Base-by-base conservation (phyloP, 2,329 filamentous ascomycete genomes). In the Ophiostoma novo-ulmi region DNA sequence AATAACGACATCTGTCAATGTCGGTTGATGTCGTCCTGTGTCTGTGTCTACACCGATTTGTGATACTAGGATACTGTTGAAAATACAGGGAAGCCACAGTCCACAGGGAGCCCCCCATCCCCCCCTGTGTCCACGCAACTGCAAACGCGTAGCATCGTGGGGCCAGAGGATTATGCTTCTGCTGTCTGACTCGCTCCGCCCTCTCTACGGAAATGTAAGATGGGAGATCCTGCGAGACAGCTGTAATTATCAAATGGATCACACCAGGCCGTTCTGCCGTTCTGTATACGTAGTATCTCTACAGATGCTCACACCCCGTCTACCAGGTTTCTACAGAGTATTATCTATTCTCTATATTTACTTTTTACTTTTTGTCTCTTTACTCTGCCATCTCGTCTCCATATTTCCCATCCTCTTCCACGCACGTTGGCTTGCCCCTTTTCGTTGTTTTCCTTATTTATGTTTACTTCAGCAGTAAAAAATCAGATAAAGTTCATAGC, bases 41-140 rank as follows among this genome's bases (percentile, higher is more conserved):
- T 13, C 44, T 48, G 39, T 44, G 39, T 44, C 39, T 48, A n/a
- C n/a, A 26, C 5, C 22, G 5, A 20, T 48, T 11, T n/a, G 17
- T 48, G 17, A 48, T 48, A 48, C 44, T 48, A 48, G 44, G 44
- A 48, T n/a, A 20, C 44, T 20, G 44, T 20, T 8, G 31, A n/a
- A 48, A 48, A 48, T 48, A n/a, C 52, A 58, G 52, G 20, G 52
- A 58, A 26, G 7, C 22, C 52, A 26, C 4, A 26, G n/a, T 26
- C 52, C 22, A 58, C 52, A 58, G 52, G 52, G 52, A 58, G 10
- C 11, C n/a, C 14, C 22, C 52, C n/a, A n/a, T 55, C 52, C 52
- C 58, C 44, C 58, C 58, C 58, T 63, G 26, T 63, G 58, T 63
- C 58, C 58, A 63, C 58, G 58, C 58, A 63, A 63, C 58, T 63